Conservation (phyloP, 2,329 filamentous ascomycete species). For the Pezicula neosporulosa region DNA sequence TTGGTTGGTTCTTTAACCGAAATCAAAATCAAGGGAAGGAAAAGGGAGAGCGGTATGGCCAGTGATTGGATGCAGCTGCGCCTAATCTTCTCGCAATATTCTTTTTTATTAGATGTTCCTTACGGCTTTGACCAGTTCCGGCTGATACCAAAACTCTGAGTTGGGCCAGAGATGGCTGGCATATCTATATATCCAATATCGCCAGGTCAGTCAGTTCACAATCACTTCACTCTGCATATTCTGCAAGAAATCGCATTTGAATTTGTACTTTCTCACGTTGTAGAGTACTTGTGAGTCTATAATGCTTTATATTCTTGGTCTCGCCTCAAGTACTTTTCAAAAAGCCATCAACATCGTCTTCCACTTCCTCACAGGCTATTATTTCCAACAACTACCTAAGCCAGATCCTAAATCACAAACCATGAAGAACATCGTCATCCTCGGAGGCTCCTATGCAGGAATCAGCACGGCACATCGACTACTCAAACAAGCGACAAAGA, state of each 20-base stretch:
- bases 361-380: slow-evolving; percentile 1
- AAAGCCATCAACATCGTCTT: slow-evolving; percentile 1
- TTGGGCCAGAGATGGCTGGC: not conserved
- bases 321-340: not conserved
- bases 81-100: not conserved
- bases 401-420: slow-evolving; percentile 6
- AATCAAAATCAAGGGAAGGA: not conserved
- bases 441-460: slow-evolving; percentile 28
- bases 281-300: no score
- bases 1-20: slow-evolving; percentile 4
- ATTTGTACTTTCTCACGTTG: not conserved
- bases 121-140: not conserved
- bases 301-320: slow-evolving; percentile 10
- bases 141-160: not conserved
- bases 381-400: slow-evolving; percentile 4
- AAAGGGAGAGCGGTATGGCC: not conserved
- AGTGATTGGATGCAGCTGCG: slow-evolving; percentile 8
- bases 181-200: not conserved
- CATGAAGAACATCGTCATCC: slow-evolving; percentile 28
- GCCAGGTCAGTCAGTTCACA: not conserved
- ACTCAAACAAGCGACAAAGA: slow-evolving; percentile 22
- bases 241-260: no score
- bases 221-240: not conserved
- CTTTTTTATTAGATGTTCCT: not conserved
- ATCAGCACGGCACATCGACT: slow-evolving; percentile 28